Evolutionary conservation across 345 rosid genomes (phyloP), one percentile per base, ranked within the genome.

Genomic region (Populus deltoides): DNA sequence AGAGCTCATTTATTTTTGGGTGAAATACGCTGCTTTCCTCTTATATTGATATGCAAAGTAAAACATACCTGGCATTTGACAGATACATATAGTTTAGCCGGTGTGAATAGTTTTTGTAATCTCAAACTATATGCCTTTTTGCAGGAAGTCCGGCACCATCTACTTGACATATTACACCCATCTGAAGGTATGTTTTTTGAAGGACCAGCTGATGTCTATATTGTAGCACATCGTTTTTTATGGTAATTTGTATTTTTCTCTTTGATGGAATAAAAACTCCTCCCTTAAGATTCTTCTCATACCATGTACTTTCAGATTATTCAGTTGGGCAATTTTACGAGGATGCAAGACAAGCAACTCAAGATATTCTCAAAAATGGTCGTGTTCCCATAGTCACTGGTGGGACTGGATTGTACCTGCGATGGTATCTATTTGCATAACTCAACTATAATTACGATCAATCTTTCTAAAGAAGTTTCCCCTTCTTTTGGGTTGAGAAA

Each of bases 141-240:
- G 67, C 86, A 93, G 97, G 97, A 91, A 84, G 98, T 93, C 76
- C 94, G 87, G 2, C 98, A 95, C 77, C 98, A 95, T 85, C 86
- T 95, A 70, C 76, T 95, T 68, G 99, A 95, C 85, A 86, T 95
- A 67, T 79, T 93, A 84, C 85, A 92, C 72, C 99, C 99, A 5
- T 86, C 87, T 77, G 91, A 95, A 90, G 99, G 99, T 94, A 73
- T 61, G 47, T 62, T 76, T 29, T 68, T 17, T 51, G 41, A 66
- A 38, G 38, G 71, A 38, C 66, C 47, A 67, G 39, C 78, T 80
- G 35, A 33, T 63, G 41, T 68, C 53, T 76, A 62, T 74, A 36
- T 82, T 49, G 43, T 11, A 72, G 31, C 62, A 24, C 35, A 66
- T 78, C 41, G 65, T 77, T 6, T 57, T 59, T 39, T 51, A 62